Base-by-base conservation (phyloP, 179 eudicot genomes). In the Actinidia arguta region DNA sequence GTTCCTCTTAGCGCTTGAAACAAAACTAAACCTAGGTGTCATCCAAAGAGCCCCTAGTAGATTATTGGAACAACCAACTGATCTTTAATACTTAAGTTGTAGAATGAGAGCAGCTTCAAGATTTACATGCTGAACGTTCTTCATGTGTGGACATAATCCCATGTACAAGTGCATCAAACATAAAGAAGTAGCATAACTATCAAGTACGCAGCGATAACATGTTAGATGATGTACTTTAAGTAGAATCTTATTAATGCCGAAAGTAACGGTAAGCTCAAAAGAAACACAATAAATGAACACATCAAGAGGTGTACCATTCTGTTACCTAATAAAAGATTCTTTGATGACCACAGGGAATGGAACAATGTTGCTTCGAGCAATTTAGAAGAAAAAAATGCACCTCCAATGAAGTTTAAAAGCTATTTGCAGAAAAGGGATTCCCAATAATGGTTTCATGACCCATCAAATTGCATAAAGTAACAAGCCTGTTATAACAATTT, bases 391-490 rank as follows among this genome's bases (percentile, higher is more conserved):
- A 36, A 79, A 3, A 10, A n/a, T 5, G 46, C 66, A 77, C 71
- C 97, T 88, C 83, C 3, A 76, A 80, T 20, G 92, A 81, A 90
- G 86, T 31, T 31, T 31, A 77, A 90, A 81, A 73, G 84, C 80
- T 80, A 75, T 68, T 89, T 82, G 94, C 82, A 94, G 82, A 78
- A 83, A n/a, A 87, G 96, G 98, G 25, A 93, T 78, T 71, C 82
- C 83, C 36, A 89, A 62, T 24, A 91, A 76, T 52, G 92, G 83
- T 85, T 87, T 91, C 31, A 88, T 36, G 67, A 95, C 88, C 98
- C 94, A 94, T 97, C 96, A 94, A 68, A 86, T 84, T 86, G 86
- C 91, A 88, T 50, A 87, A 88, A 51, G 87, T 78, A 73, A 76
- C 67, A 82, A 80, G 93, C 3, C 93, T 86, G 67, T 52, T 79